Evolutionary conservation across 2,329 filamentous ascomycete species (phyloP).

Genomic region (Neonectria punicea): DNA sequence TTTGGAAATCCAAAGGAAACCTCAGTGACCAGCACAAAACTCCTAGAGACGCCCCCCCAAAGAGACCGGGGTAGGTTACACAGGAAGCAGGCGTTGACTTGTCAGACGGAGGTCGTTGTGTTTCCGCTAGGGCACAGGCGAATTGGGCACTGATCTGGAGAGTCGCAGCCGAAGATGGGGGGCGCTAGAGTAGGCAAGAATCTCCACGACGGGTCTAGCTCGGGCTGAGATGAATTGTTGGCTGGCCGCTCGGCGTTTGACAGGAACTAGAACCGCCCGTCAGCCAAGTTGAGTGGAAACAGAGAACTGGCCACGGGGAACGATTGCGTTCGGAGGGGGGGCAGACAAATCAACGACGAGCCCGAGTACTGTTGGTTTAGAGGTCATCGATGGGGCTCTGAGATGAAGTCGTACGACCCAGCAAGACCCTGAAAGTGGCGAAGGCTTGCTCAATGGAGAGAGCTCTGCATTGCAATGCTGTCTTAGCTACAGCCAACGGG

Average conservation of each 20-base stretch:
- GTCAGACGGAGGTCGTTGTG: constrained; percentile 14
- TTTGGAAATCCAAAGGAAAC: constrained; percentile 6
- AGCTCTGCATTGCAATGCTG: background rate
- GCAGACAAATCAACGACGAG: background rate
- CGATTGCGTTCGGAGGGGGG: background rate
- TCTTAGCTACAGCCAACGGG: constrained; percentile 13
- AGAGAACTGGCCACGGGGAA: constrained; percentile 2
- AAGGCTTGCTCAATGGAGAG: background rate
- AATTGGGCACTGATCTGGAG: constrained; percentile 22
- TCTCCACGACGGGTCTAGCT: constrained; percentile 34
- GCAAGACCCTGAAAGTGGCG: constrained; percentile 1
- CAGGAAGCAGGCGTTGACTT: constrained; percentile 1
- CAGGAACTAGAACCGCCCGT: constrained; percentile 8
- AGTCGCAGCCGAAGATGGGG: constrained; percentile 20
- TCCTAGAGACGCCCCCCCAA: background rate
- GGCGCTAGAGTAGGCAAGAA: constrained; percentile 36
- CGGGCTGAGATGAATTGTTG: constrained; percentile 22
- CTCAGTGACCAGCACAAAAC: background rate
- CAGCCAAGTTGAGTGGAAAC: constrained; percentile 3
- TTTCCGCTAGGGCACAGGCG: constrained; percentile 22
- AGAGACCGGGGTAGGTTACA: background rate
- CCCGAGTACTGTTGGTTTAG: background rate
- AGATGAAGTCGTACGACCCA: constrained; percentile 12
- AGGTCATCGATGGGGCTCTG: background rate
- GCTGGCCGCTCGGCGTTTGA: constrained; percentile 6